phyloP scores from a whole-genome alignment of 2,329 filamentous ascomycete species.

The Clarireedia hainanense region DNA sequence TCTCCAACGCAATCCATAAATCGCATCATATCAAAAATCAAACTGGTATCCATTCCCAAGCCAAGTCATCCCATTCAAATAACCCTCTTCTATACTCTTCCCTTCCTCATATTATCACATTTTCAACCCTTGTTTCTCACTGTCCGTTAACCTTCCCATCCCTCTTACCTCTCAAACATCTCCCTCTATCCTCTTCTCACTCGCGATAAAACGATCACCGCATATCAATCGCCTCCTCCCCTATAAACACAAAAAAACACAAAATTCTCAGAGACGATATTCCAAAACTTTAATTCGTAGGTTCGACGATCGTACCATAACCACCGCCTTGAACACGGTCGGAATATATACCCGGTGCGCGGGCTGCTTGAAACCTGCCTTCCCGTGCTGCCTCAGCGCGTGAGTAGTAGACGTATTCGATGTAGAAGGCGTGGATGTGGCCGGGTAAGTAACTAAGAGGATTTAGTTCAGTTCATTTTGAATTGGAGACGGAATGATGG shows the following conservation, averaged over 20 bases:
- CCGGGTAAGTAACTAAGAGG: slow-evolving; percentile 27
- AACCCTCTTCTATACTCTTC: neutral
- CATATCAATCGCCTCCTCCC: neutral
- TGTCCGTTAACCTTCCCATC: neutral
- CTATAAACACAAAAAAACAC: neutral
- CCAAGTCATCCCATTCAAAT: neutral
- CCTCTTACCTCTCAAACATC: neutral
- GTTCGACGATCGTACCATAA: slow-evolving; percentile 39
- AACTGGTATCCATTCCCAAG: neutral
- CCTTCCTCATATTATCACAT: neutral
- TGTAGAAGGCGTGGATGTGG: slow-evolving; percentile 30
- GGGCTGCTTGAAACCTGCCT: slow-evolving; percentile 45
- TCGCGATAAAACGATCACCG: neutral
- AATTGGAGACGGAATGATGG: neutral
- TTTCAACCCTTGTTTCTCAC: neutral
- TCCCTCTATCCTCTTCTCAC: neutral
- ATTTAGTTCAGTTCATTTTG: neutral
- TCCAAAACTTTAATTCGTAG: slow-evolving; percentile 5
- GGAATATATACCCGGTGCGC: slow-evolving; percentile 64
- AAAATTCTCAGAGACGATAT: slow-evolving; percentile 2
- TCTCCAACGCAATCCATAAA: neutral
- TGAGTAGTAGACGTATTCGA: slow-evolving; percentile 74
- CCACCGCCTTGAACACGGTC: slow-evolving; percentile 67
- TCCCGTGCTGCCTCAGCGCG: slow-evolving; percentile 55
- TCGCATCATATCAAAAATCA: neutral